A percentile compares a stretch with the other conserved stretches of the same genome.
Conservation (phyloP, 2,329 filamentous ascomycete genomes). For the Pleomassaria siparia region DNA sequence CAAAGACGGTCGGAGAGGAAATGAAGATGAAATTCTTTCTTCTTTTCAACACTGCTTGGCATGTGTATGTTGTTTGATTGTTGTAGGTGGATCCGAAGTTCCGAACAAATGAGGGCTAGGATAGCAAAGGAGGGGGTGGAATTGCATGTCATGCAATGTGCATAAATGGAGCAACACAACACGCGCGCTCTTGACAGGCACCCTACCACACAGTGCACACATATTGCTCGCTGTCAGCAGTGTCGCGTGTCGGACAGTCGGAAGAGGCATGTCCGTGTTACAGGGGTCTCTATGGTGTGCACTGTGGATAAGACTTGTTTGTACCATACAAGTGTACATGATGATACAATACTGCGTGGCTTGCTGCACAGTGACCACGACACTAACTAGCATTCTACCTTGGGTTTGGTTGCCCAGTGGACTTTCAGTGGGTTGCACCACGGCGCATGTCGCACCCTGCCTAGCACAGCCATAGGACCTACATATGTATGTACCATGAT, state of each 20-base stretch:
- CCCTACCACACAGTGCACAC: background rate
- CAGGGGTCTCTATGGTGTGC: background rate
- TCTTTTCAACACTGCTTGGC: conserved; percentile 7
- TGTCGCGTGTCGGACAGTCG: no score
- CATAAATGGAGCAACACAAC: no score
- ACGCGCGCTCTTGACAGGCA: background rate
- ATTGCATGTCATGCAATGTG: background rate
- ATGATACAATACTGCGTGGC: no score
- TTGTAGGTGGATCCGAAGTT: background rate
- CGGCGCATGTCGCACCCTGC: no score
- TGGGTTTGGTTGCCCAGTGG: no score
- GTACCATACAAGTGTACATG: background rate
- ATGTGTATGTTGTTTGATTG: background rate
- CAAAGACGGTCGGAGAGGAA: conserved; percentile 3
- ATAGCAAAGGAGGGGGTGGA: background rate
- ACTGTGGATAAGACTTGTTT: background rate
- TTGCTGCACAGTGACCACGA: no score
- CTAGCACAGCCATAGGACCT: no score
- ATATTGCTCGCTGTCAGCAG: no score
- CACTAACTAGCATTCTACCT: no score
- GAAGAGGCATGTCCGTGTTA: no score
- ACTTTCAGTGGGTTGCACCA: background rate
- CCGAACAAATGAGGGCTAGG: background rate
- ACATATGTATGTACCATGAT: no score
- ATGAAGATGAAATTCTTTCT: conserved; percentile 16